Evolutionary conservation across 1,139 yeast species (phyloP).

Genomic region (Diutina neorugosa): DNA sequence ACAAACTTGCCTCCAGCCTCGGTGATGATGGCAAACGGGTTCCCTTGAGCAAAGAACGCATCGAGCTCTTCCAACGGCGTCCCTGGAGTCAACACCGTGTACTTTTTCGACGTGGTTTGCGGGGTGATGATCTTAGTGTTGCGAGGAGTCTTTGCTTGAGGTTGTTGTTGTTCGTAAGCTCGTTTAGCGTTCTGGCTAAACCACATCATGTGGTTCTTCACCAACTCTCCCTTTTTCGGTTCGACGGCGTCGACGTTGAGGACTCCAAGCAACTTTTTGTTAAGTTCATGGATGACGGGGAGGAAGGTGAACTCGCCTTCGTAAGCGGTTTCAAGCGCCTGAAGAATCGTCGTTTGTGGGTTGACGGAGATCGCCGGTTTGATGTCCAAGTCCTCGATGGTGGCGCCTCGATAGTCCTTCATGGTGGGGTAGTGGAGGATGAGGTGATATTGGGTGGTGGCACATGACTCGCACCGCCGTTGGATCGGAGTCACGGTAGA

Average conservation of each 20-base stretch:
- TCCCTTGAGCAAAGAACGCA: slow-evolving; percentile 35
- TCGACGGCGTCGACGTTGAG: slow-evolving; percentile 36
- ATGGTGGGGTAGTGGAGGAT: slow-evolving; percentile 9
- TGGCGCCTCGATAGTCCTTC: slow-evolving; percentile 38
- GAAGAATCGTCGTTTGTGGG: slow-evolving; percentile 37
- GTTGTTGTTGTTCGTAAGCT: slow-evolving; percentile 17
- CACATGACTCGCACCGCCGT: background rate
- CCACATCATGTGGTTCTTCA: slow-evolving; percentile 32
- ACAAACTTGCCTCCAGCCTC: slow-evolving; percentile 43
- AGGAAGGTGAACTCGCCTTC: slow-evolving; percentile 47
- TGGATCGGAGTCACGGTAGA: background rate
- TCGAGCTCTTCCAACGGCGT: slow-evolving; percentile 49
- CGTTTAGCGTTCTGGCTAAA: slow-evolving; percentile 26
- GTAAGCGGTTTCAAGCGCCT: slow-evolving; percentile 37
- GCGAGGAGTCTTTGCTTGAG: slow-evolving; percentile 14
- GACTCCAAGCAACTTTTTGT: slow-evolving; percentile 42
- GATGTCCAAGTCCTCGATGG: slow-evolving; percentile 50
- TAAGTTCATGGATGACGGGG: slow-evolving; percentile 42
- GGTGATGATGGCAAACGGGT: slow-evolving; percentile 48
- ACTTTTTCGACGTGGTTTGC: slow-evolving; percentile 14
- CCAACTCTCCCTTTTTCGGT: slow-evolving; percentile 11
- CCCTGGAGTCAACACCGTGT: slow-evolving; percentile 39
- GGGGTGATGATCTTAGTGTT: slow-evolving; percentile 20
- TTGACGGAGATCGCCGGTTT: slow-evolving; percentile 48
- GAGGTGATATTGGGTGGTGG: background rate